phyloP scores from a whole-genome alignment of 345 rosid genomes.

The Gynandropsis gynandra region DNA sequence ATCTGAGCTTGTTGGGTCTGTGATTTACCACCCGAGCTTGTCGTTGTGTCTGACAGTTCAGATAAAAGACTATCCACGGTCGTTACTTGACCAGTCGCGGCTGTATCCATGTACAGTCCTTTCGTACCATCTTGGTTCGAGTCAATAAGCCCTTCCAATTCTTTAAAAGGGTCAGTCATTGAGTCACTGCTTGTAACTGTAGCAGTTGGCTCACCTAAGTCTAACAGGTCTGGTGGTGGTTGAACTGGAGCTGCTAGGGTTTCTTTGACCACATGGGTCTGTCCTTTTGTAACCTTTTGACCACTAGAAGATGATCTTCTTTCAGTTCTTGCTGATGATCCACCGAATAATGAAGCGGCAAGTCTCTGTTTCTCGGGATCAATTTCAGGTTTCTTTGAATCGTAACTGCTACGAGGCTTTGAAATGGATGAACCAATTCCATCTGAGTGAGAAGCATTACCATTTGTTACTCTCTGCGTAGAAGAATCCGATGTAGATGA shows the following conservation, averaged over 20 bases:
- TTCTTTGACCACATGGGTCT: constrained; percentile 35
- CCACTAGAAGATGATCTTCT: constrained; percentile 49
- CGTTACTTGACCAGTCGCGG: constrained; percentile 24
- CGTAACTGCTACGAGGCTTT: constrained; percentile 43
- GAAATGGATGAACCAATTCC: constrained; percentile 36
- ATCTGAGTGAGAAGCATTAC: constrained; percentile 40
- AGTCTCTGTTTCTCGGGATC: constrained; percentile 90
- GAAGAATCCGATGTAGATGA: constrained; percentile 44
- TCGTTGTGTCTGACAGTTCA: constrained; percentile 20
- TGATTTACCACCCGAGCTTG: constrained; percentile 13
- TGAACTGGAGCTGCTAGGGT: constrained; percentile 32
- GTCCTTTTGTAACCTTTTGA: constrained; percentile 43
- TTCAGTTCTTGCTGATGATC: constrained; percentile 53
- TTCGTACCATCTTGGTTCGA: constrained; percentile 31
- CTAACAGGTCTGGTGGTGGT: constrained; percentile 86
- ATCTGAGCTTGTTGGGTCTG: constrained; percentile 23
- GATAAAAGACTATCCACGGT: constrained; percentile 20
- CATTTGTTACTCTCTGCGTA: constrained; percentile 40
- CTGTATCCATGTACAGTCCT: constrained; percentile 41
- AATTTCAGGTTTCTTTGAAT: constrained; percentile 60
- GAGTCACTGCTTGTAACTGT: constrained; percentile 26
- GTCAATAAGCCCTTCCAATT: constrained; percentile 79
- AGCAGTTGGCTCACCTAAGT: constrained; percentile 57
- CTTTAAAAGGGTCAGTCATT: constrained; percentile 67
- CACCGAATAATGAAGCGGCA: constrained; percentile 94